Percentiles rank a stretch among this genome's conserved stretches.
phyloP scores from a whole-genome alignment of 768 basidiomycete genomes.

The Leccinum obscurum region DNA sequence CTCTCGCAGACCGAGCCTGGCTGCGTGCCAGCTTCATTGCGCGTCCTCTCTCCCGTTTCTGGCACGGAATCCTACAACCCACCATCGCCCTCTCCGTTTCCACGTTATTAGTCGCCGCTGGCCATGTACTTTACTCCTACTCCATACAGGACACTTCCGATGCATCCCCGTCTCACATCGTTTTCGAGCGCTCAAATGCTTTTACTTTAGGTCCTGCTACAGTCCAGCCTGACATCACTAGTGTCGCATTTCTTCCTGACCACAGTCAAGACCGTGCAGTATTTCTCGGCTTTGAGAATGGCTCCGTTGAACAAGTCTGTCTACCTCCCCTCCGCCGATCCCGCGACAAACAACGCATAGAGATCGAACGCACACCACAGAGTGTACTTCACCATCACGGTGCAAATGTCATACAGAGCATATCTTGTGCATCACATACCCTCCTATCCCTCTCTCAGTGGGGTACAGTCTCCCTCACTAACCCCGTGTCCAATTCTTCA shows the following conservation, averaged over 20 bases:
- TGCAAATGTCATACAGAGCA: conserved; percentile 52
- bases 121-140: conserved; percentile 56
- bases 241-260: conserved; percentile 49
- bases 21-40: conserved; percentile 51
- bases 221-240: conserved; percentile 51
- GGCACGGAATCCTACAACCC: conserved; percentile 58
- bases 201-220: conserved; percentile 36
- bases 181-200: conserved; percentile 46
- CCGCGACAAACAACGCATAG: conserved; percentile 15
- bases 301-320: conserved; percentile 50
- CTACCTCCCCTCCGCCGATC: conserved; percentile 26
- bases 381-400: conserved; percentile 35
- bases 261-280: conserved; percentile 44
- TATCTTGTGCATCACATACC: no score
- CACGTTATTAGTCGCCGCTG: conserved; percentile 62
- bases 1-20: conserved; percentile 58
- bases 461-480: no score
- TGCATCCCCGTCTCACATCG: conserved; percentile 42
- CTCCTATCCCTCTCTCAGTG: no score
- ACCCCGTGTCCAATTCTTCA: no score
- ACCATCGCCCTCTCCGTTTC: conserved; percentile 53
- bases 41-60: conserved; percentile 61
- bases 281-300: conserved; percentile 59
- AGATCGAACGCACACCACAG: conserved; percentile 24
- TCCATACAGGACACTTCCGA: conserved; percentile 38